phyloP scores from a whole-genome alignment of 192 early-diverging fungal species.

The Coemansia sp. region DNA sequence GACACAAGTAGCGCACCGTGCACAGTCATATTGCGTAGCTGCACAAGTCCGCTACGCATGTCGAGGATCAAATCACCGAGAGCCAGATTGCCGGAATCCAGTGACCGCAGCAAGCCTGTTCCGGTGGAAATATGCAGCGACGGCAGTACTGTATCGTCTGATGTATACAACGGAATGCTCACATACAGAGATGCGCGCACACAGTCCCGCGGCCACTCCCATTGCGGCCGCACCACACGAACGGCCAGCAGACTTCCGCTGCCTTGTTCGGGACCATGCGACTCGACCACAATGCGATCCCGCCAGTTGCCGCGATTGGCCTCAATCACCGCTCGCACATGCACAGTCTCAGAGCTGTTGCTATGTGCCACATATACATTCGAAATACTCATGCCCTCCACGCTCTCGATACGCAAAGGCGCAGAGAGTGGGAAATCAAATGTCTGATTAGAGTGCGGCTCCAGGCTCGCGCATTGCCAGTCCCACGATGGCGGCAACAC shows the following conservation, averaged over 20 bases:
- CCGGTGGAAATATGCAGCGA: constrained; percentile 13
- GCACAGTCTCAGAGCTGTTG: not conserved
- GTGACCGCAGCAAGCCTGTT: constrained; percentile 6
- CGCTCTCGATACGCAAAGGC: constrained; percentile 27
- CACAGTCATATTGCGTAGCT: constrained; percentile 15
- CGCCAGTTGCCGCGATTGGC: constrained; percentile 5
- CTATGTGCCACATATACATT: constrained; percentile 16
- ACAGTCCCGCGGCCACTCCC: constrained; percentile 36
- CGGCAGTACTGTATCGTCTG: too few species aligned
- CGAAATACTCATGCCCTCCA: constrained; percentile 24
- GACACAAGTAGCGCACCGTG: constrained; percentile 9
- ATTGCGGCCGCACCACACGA: constrained; percentile 15
- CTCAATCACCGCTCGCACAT: constrained; percentile 32
- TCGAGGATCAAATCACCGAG: constrained; percentile 2
- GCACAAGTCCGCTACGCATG: constrained; percentile 18
- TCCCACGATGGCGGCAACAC: constrained; percentile 12
- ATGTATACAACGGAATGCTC: not conserved
- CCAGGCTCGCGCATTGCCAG: constrained; percentile 22
- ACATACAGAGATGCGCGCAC: constrained; percentile 28
- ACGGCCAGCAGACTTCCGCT: not conserved
- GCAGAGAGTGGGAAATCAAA: constrained; percentile 1
- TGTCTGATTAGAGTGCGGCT: constrained; percentile 8
- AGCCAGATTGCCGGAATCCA: constrained; percentile 18
- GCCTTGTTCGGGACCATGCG: not conserved
- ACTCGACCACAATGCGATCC: constrained; percentile 8